Percentiles rank a stretch among this genome's conserved stretches.
These are phyloP conservation scores for Lachancea kluyveri DNA, from an alignment of 805 yeast genomes.

Conservation along the genomic window DNA sequence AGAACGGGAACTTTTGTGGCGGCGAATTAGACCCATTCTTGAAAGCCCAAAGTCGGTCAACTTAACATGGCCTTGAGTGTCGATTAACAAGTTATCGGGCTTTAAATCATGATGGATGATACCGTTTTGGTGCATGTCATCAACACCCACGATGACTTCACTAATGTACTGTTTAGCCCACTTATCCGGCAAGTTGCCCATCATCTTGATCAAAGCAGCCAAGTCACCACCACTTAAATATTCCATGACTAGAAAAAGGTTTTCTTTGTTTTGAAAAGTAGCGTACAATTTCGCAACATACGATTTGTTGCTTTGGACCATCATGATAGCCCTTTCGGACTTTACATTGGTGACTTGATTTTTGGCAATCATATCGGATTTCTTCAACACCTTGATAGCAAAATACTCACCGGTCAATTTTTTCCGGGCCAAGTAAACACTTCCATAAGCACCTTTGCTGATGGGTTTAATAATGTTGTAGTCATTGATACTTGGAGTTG, in stretches of 20 bases:
- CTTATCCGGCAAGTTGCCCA: constrained; percentile 77
- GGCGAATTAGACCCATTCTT: constrained; percentile 77
- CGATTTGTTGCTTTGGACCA: constrained; percentile 91
- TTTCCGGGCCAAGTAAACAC: constrained; percentile 81
- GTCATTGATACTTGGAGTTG: constrained; percentile 73
- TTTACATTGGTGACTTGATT: constrained; percentile 93
- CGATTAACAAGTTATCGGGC: constrained; percentile 90
- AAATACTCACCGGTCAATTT: constrained; percentile 88
- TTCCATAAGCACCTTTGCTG: constrained; percentile 96
- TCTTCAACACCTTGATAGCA: constrained; percentile 87
- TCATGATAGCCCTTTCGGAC: constrained; percentile 95
- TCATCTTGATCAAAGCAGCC: constrained; percentile 73
- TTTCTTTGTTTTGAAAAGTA: constrained; percentile 84
- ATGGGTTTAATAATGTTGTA: constrained; percentile 90
- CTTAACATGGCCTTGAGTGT: constrained; percentile 80
- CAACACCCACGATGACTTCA: constrained; percentile 86
- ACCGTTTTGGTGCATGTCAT: constrained; percentile 80
- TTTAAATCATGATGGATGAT: constrained; percentile 93
- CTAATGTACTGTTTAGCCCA: constrained; percentile 87
- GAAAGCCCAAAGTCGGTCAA: constrained; percentile 94
- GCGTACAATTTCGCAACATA: constrained; percentile 86
- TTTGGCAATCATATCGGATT: constrained; percentile 94
- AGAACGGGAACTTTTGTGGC: constrained; percentile 45
- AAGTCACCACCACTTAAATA: constrained; percentile 94
- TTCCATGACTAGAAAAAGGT: constrained; percentile 91